These are phyloP conservation scores for Salpingoeca rosetta DNA, from an alignment of 78 protist genomes.

Conservation along the genomic window DNA sequence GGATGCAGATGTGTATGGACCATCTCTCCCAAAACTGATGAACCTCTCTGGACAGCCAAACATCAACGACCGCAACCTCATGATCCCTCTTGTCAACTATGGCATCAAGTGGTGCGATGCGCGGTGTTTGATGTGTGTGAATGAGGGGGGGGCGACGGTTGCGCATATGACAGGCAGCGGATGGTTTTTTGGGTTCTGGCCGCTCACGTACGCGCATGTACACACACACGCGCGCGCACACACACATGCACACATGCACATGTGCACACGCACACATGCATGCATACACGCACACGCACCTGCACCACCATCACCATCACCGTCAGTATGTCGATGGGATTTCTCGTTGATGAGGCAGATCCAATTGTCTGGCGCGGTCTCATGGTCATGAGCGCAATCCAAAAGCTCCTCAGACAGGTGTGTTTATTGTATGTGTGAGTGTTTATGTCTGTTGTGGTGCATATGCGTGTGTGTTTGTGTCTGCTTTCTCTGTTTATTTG, in stretches of 20 bases:
- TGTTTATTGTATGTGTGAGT: too few species aligned
- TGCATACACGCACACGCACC: background rate
- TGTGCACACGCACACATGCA: background rate
- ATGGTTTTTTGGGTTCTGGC: too few species aligned
- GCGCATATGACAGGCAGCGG: too few species aligned
- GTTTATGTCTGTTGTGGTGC: too few species aligned
- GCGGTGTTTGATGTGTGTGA: too few species aligned
- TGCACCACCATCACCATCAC: constrained; percentile 53
- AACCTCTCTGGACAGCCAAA: constrained; percentile 30
- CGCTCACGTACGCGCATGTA: background rate
- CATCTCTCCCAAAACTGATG: constrained; percentile 75
- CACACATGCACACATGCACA: background rate
- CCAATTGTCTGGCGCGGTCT: constrained; percentile 82
- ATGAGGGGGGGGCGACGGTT: too few species aligned
- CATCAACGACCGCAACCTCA: background rate
- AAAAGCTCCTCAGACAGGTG: constrained; percentile 58
- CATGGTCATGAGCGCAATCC: constrained; percentile 67
- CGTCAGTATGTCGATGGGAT: constrained; percentile 73
- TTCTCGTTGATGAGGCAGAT: constrained; percentile 45
- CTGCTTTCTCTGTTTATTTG: too few species aligned
- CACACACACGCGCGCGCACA: background rate
- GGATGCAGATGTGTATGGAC: constrained; percentile 90
- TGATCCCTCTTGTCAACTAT: background rate
- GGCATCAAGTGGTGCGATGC: constrained; percentile 1
- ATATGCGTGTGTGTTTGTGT: too few species aligned